Base-by-base conservation (phyloP, 106 monocot genomes). In the Cymbidium sinense region DNA sequence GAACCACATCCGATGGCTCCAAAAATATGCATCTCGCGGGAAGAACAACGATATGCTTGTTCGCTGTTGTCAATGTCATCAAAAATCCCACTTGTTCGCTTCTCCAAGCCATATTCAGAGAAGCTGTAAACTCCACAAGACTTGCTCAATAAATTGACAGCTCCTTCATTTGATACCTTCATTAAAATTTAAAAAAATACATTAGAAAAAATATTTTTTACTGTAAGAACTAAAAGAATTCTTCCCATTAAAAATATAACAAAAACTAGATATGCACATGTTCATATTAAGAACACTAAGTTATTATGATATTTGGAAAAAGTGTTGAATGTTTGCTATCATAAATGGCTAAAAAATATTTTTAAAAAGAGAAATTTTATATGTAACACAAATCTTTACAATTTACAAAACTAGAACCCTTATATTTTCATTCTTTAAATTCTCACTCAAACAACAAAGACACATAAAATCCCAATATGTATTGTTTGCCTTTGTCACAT, bases 1-100 rank as follows among this genome's bases (percentile, higher is more conserved):
- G 87, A 94, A 2, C 98, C 98, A 82, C 83, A 89, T 75, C 98
- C 92, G 81, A 99, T 99, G 70, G 95, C 85, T 82, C 92, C 98
- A 87, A 99, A 99, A 43, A 94, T 74, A 78, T 89, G 94, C 94
- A 95, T 99, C 41, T 99, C 98, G 81, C 81, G 83, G 78, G 94
- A 99, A 64, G 95, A 90, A 86, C 94, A 99, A 20, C 88, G 80
- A 79, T 89, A 99, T 76, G 87, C 84, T 80, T 87, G 94, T 82
- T 95, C 98, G 70, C 80, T 77, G 5, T 76, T 73, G 30, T 92
- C 86, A 18, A 64, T 34, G 29, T 91, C 88, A 79, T 99, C 85
- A 75, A 77, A 70, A 64, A 81, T 43, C 15, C 86, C 89, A 74
- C 79, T 81, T 34, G 77, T 77, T 25, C 84, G 84, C 79, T 92